Evolutionary conservation across 2,329 filamentous ascomycete genomes (phyloP).

Genomic region (Nannizziopsis barbatae): DNA sequence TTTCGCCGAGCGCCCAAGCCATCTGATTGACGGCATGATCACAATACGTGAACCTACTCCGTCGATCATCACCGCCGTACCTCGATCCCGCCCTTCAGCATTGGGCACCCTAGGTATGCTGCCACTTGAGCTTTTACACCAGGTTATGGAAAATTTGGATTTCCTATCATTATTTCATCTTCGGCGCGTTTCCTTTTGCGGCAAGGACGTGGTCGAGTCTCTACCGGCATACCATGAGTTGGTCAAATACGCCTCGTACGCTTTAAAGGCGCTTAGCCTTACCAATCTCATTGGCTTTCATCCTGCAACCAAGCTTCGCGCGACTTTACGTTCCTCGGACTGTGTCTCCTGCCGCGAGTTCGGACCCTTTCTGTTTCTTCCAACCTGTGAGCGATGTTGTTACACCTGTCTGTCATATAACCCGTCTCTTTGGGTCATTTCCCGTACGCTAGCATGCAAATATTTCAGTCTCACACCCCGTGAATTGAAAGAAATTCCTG

Average conservation of each 20-base stretch:
- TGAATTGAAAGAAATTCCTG: slow-evolving; percentile 2
- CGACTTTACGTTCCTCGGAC: background rate
- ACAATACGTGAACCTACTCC: too few relatives aligned
- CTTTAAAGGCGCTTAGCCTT: background rate
- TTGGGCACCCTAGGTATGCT: background rate
- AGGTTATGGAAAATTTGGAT: background rate
- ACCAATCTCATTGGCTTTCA: slow-evolving; percentile 1
- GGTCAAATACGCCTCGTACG: background rate
- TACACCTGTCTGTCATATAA: background rate
- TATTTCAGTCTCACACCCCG: background rate
- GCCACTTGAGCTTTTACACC: slow-evolving; percentile 3
- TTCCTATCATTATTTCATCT: background rate
- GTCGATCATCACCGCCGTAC: background rate
- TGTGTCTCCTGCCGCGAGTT: background rate
- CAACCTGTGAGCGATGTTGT: slow-evolving; percentile 2
- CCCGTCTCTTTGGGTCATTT: background rate
- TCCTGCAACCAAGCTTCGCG: background rate
- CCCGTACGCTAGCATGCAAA: background rate
- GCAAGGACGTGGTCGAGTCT: slow-evolving; percentile 1
- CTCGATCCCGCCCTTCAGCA: background rate
- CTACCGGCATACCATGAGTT: slow-evolving; percentile 2
- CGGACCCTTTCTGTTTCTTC: slow-evolving; percentile 5
- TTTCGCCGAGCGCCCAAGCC: too few relatives aligned
- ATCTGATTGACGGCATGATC: too few relatives aligned
- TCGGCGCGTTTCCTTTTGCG: background rate